Evolutionary conservation across 768 basidiomycete species (phyloP), one percentile per base, ranked within the genome.

Genomic region (Sporobolomyces pararoseus): DNA sequence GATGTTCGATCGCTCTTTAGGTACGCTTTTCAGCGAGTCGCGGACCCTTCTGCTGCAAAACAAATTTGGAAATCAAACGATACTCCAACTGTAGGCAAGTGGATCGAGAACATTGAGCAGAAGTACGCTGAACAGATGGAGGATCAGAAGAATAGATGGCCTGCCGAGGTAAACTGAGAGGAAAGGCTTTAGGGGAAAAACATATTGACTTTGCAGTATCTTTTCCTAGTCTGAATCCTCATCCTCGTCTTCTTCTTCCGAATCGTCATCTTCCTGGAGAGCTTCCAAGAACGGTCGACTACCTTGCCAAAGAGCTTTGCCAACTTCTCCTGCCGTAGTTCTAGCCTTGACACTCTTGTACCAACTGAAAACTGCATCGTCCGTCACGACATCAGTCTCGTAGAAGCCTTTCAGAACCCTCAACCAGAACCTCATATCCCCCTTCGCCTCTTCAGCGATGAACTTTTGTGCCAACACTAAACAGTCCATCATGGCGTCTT

Each of bases 321-420:
- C 78, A 59, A 42, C 88, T 86, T 50, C 91, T 82, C 64, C 82
- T 78, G 89, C 90, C 87, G 77, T 86, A 86, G 77, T 84, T 77
- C 82, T 83, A 34, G 86, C 85, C 55, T 77, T 80, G 29, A 85
- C 83, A 58, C 81, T 82, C 62, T 78, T 81, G 79, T 93, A 87
- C 95, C 95, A 99, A 57, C 81, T 83, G n/a, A 90, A 86, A 73
- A 97, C 88, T 72, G 91, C 88, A 59, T 91, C 89, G 76, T 93
- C 92, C 57, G 90, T 89, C 3, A 96, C 87, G 52, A 96, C 85
- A 78, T 99, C 95, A n/a, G 84, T 84, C 77, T 95, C 89, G 79
- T 97, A 99, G 19, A 93, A 82, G 4, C 88, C 87, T 35, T 88
- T 88, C 29, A 98, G 84, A 65, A 95, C 85, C 76, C 89, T 86